phyloP scores from a whole-genome alignment of 129 eudicot species.

The Chrysanthemum lavandulifolium region DNA sequence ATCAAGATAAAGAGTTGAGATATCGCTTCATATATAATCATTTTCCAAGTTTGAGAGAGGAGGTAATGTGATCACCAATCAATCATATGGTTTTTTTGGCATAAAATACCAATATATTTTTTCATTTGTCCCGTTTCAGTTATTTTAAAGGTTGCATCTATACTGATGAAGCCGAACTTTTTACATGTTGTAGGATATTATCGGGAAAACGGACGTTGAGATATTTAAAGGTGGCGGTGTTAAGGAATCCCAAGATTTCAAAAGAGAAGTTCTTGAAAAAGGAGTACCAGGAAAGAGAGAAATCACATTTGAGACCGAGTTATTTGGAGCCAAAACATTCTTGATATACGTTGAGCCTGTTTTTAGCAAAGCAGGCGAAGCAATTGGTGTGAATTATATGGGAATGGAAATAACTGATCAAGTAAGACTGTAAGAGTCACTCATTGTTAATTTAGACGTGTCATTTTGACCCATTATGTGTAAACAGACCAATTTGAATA shows the following conservation, averaged over 20 bases:
- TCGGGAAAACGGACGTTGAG: slow-evolving; percentile 80
- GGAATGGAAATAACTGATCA: slow-evolving; percentile 97
- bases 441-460: slow-evolving; percentile 22
- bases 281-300: slow-evolving; percentile 83
- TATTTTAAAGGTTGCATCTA: too few relatives aligned
- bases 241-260: slow-evolving; percentile 86
- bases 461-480: slow-evolving; percentile 22
- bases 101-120: too few relatives aligned
- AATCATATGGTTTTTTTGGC: neutral
- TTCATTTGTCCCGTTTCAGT: too few relatives aligned
- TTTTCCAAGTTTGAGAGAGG: slow-evolving; percentile 66
- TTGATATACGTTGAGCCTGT: slow-evolving; percentile 87
- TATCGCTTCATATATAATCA: slow-evolving; percentile 78
- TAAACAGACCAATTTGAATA: neutral
- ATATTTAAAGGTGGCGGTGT: slow-evolving; percentile 78
- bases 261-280: slow-evolving; percentile 79
- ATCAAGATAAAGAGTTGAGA: slow-evolving; percentile 73
- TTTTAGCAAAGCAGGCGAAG: slow-evolving; percentile 79
- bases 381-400: slow-evolving; percentile 83
- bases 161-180: slow-evolving; percentile 1
- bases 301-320: slow-evolving; percentile 76
- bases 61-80: slow-evolving; percentile 44
- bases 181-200: slow-evolving; percentile 63
- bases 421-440: slow-evolving; percentile 48
- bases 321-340: slow-evolving; percentile 81